phyloP scores from a whole-genome alignment of 345 rosid species.

The Eucalyptus polyanthemos region DNA sequence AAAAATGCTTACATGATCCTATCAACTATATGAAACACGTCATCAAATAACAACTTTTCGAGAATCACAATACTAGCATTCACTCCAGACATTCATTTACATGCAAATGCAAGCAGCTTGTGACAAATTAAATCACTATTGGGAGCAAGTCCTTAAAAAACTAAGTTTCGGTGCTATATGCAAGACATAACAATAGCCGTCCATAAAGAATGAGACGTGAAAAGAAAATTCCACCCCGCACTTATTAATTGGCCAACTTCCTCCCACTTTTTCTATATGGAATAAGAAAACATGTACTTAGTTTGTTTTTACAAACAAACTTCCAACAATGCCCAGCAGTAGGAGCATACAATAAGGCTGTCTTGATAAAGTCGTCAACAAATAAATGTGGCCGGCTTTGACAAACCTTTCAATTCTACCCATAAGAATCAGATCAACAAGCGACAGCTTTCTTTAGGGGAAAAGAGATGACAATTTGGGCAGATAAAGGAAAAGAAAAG shows the following conservation, averaged over 20 bases:
- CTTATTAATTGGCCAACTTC: too few relatives aligned
- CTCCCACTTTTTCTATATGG: too few relatives aligned
- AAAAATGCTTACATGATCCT: neutral
- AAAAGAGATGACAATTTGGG: neutral
- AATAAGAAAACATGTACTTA: too few relatives aligned
- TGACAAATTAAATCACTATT: neutral
- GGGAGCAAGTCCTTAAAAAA: neutral
- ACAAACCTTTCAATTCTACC: neutral
- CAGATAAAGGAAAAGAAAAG: neutral
- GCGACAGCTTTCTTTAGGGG: neutral
- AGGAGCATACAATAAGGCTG: neutral
- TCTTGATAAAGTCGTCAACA: neutral
- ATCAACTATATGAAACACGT: neutral
- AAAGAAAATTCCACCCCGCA: neutral
- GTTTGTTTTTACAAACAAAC: too few relatives aligned
- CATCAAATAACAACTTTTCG: neutral
- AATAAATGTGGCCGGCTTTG: neutral
- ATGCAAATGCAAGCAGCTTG: neutral
- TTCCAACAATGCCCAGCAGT: neutral
- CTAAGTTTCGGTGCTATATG: neutral
- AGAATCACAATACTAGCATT: neutral
- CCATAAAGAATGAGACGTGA: neutral
- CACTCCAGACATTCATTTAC: neutral
- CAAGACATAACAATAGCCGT: neutral
- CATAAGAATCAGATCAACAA: neutral